phyloP scores from a whole-genome alignment of 2,329 filamentous ascomycete genomes.

The Penicillium janthinellum region DNA sequence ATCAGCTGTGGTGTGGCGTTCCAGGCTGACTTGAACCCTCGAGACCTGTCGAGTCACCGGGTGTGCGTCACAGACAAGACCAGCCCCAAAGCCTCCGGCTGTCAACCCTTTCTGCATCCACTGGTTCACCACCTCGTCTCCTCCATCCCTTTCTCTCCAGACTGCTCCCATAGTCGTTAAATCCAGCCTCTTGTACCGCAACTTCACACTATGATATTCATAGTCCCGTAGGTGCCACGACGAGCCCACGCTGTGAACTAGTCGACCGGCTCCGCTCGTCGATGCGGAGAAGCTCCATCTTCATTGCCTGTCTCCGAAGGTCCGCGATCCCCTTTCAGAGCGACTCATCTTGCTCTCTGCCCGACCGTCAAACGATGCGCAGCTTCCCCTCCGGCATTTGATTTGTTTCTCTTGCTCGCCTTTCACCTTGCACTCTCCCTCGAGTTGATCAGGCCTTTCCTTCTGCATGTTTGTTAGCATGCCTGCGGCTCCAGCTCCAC shows the following conservation, averaged over 20 bases:
- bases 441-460: constrained; percentile 8
- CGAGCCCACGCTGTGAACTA: constrained; percentile 31
- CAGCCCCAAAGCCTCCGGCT: neutral
- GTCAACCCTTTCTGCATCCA: constrained; percentile 14
- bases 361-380: constrained; percentile 32
- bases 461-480: constrained; percentile 40
- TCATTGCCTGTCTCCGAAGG: constrained; percentile 28
- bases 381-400: constrained; percentile 10
- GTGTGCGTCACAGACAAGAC: constrained; percentile 44
- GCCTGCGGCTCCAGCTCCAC: constrained; percentile 35
- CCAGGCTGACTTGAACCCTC: constrained; percentile 30
- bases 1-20: constrained; percentile 21
- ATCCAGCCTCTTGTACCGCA: neutral
- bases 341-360: constrained; percentile 2
- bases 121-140: constrained; percentile 10
- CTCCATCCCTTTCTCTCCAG: constrained; percentile 3
- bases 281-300: constrained; percentile 46
- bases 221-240: constrained; percentile 29
- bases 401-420: constrained; percentile 17
- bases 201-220: constrained; percentile 23
- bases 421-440: constrained; percentile 5
- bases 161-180: neutral
- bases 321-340: constrained; percentile 24
- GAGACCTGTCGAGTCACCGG: constrained; percentile 44
- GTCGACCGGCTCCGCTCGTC: constrained; percentile 22